Percentiles rank a stretch among this genome's conserved stretches.
Evolutionary conservation across 805 yeast genomes (phyloP).

Genomic region (Metschnikowia picachoensis): DNA sequence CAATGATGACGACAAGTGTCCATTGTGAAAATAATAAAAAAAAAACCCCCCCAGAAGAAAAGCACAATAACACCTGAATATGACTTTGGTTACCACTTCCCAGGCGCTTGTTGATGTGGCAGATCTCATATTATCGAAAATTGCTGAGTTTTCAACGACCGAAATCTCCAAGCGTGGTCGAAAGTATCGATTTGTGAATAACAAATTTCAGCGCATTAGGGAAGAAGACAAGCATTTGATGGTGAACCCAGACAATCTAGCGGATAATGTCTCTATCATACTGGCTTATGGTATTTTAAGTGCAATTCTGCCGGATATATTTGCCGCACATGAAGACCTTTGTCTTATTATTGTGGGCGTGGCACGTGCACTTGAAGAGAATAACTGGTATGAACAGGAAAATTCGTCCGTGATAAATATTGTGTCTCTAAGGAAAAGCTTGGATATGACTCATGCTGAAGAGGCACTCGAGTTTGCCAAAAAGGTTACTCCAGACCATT

Average conservation of each 20-base stretch:
- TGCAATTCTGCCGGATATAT: constrained; percentile 28
- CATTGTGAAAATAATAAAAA: no score
- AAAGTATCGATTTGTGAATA: constrained; percentile 46
- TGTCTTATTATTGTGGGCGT: constrained; percentile 48
- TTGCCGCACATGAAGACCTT: constrained; percentile 35
- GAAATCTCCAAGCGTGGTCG: constrained; percentile 44
- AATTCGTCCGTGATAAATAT: constrained; percentile 38
- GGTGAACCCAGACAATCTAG: constrained; percentile 29
- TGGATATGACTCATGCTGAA: constrained; percentile 21
- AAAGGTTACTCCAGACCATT: constrained; percentile 30
- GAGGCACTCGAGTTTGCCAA: constrained; percentile 19
- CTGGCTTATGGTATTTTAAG: constrained; percentile 44
- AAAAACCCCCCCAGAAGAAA: no score
- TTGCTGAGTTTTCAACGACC: constrained; percentile 30
- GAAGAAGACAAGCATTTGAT: constrained; percentile 48
- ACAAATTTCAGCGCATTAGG: constrained; percentile 45
- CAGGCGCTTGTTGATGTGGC: constrained; percentile 36
- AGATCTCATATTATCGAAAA: constrained; percentile 33
- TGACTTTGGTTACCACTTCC: constrained; percentile 10
- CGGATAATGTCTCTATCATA: constrained; percentile 32
- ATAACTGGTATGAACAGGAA: constrained; percentile 48
- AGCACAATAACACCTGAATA: no score
- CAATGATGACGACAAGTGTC: no score
- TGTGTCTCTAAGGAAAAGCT: constrained; percentile 32
- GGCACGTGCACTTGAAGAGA: constrained; percentile 46